A percentile compares a stretch with the other conserved stretches of the same genome.
Conservation (phyloP, 305 asterid species). For the Fraxinus nigra region DNA sequence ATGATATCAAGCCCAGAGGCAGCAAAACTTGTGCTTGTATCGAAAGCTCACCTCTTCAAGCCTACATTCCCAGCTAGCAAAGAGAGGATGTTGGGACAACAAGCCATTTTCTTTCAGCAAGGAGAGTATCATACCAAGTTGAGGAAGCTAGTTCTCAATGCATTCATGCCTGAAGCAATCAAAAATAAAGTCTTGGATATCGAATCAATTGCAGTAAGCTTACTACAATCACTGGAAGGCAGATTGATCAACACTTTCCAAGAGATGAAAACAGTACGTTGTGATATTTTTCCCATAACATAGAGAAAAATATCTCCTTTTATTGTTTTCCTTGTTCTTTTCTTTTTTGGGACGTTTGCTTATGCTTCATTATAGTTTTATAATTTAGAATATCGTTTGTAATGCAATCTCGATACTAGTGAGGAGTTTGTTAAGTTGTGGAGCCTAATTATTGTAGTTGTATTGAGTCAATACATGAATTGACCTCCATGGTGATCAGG, state of each 20-base stretch:
- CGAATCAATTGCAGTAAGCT: conserved; percentile 49
- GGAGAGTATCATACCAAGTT: conserved; percentile 79
- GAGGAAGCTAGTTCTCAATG: conserved; percentile 68
- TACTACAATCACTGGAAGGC: conserved; percentile 63
- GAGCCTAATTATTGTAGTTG: no score
- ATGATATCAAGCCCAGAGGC: conserved; percentile 88
- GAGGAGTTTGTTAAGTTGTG: neutral
- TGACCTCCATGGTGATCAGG: neutral
- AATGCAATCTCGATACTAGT: neutral
- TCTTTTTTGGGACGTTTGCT: neutral
- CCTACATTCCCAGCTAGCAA: conserved; percentile 96
- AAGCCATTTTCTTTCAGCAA: conserved; percentile 87
- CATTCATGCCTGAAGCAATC: conserved; percentile 80
- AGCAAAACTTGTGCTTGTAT: conserved; percentile 67
- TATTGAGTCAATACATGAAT: no score
- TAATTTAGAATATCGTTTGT: neutral
- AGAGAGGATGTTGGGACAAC: conserved; percentile 87
- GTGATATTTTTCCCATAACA: neutral
- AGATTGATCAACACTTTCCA: conserved; percentile 64
- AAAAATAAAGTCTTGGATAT: conserved; percentile 53
- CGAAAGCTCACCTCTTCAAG: conserved; percentile 76
- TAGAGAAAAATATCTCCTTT: neutral
- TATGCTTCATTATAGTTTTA: neutral
- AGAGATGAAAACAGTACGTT: conserved; percentile 88
- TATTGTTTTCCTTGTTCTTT: neutral